Percentiles rank a stretch among this genome's conserved stretches.
Evolutionary conservation across 208 protist species (phyloP).

Genomic region (Wallacemonas sp.): DNA sequence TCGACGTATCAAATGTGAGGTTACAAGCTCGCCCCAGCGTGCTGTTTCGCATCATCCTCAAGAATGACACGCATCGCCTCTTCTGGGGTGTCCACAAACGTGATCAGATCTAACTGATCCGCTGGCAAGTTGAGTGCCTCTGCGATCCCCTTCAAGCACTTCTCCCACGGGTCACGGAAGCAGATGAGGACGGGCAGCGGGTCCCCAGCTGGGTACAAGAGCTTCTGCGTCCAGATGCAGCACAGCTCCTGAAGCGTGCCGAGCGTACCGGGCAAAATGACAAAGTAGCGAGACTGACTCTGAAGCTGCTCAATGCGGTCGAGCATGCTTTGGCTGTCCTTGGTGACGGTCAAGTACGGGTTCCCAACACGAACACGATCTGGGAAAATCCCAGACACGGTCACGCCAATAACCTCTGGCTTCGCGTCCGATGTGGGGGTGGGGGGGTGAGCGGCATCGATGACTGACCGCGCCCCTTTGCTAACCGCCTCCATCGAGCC

Average conservation of each 20-base stretch:
- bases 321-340: constrained; percentile 46
- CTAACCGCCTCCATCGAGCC: constrained; percentile 78
- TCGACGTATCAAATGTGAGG: too few species aligned
- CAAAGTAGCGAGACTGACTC: constrained; percentile 57
- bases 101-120: constrained; percentile 32
- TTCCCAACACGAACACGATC: constrained; percentile 56
- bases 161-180: constrained; percentile 74
- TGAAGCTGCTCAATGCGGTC: constrained; percentile 65
- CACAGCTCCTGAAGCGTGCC: constrained; percentile 70
- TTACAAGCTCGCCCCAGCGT: constrained; percentile 3
- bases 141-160: constrained; percentile 37
- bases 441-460: constrained; percentile 16
- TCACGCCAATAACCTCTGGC: constrained; percentile 68
- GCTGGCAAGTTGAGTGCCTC: constrained; percentile 33
- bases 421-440: background rate
- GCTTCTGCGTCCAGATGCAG: constrained; percentile 56
- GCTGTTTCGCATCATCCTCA: constrained; percentile 29
- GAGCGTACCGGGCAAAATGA: constrained; percentile 61
- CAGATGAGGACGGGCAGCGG: constrained; percentile 54
- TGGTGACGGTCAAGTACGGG: constrained; percentile 44
- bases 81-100: constrained; percentile 64
- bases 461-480: constrained; percentile 51
- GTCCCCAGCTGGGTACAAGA: constrained; percentile 30
- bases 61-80: constrained; percentile 48
- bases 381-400: constrained; percentile 52